Base-by-base conservation (phyloP, 75 land plant species). In the Sequoia sempervirens region DNA sequence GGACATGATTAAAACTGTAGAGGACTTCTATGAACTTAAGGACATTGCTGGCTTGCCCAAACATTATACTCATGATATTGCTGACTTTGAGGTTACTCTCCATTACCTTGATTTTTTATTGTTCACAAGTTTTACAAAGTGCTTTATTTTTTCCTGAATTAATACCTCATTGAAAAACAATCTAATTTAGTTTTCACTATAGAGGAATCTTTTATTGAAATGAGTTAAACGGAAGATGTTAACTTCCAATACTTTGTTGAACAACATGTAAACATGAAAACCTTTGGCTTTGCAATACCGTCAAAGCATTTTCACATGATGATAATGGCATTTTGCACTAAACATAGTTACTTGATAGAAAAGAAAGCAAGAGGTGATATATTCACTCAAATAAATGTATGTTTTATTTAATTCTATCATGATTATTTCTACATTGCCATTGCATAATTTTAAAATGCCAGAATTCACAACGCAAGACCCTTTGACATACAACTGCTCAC, bases 41-140 rank as follows among this genome's bases (percentile, higher is more conserved):
- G 91, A 92, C 30, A 84, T 84, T 80, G 89, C 88, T 30, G 96
- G 92, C 88, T 86, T 90, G 84, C 91, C 94, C 20, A 93, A 93
- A 83, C 88, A 76, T 72, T 72, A 84, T 13, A 91, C 93, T 23
- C 96, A 93, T 58, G 88, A 91, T 43, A 81, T 95, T 68, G 86
- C 79, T 34, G 61, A 85, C 69, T 92, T 89, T 85, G 91, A 92
- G 93, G 93, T 92, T 66, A 82, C 46, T 40, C 28, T 41, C 47
- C 36, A 78, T 20, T 28, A 70, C 73, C 73, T 70, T n/a, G 12
- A 70, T 70, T 30, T 30, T 78, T 78, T 78, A 13, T 78, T 43
- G 46, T 41, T 41, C 23, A 1, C 11, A 70, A 32, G 32, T 32
- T 70, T 32, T 28, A 11, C 73, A 70, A 70, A 70, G 73, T 70